Evolutionary conservation across 2,329 filamentous ascomycete species (phyloP), one percentile per base, ranked within the genome.

Genomic region (Aspergillus flavus): DNA sequence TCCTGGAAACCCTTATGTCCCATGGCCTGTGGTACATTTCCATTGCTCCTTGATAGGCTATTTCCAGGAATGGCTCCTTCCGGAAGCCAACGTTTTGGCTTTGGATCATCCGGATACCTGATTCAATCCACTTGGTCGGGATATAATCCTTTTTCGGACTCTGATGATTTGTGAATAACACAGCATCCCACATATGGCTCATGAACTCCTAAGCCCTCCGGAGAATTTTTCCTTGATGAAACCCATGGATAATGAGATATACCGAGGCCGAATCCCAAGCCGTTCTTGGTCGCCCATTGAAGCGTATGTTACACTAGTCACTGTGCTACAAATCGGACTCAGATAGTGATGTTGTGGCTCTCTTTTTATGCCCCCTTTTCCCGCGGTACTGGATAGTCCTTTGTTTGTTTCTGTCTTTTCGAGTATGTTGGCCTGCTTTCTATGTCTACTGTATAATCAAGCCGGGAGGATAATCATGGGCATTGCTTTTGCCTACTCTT

Each of bases 1-100:
- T 39, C 3, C 52, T 59, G 62, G 59, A 64, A 59, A 23, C 45
- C 50, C 58, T 30, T 12, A n/a, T 34, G 46, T 53, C 55, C 50
- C 43, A 34, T 48, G 58, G 36, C 39, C 48, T 36, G 16, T 53
- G 32, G 30, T 39, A 28, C n/a, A 39, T 48, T 41, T 41, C 39
- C 36, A n/a, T 57, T 53, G 16, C 54, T 43, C 57, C 26, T 41
- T 60, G 41, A 28, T 23, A 57, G 45, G 60, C 34, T 41, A n/a
- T 58, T 52, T 28, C 48, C 36, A 58, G 54, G 55, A 30, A 46
- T 53, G 60, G 14, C 34, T 46, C 32, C 46, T 58, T 36, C 19
- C 41, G 55, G 39, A 54, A 36, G 26, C 57, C 55, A 54, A 54
- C 56, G 19, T 53, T 39, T 58, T 50, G 55, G 26, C 46, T 28